These are phyloP conservation scores for Porcisia hertigi DNA, from an alignment of 208 protist genomes.

Conservation along the genomic window DNA sequence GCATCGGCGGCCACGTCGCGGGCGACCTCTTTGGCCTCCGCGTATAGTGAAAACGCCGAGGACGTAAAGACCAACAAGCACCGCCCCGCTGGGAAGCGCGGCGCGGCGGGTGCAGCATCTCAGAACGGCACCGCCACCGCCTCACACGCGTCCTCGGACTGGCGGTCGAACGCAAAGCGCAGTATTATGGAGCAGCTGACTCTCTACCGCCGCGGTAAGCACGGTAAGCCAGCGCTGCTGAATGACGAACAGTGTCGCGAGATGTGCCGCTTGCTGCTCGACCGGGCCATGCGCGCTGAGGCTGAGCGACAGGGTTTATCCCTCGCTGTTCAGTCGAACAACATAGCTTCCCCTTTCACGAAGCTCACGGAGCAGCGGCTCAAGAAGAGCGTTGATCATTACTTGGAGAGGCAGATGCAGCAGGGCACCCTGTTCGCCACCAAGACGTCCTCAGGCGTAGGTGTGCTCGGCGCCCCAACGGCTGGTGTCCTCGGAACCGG, in stretches of 20 bases:
- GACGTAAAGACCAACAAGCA: slow-evolving; percentile 22
- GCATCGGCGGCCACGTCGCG: slow-evolving; percentile 23
- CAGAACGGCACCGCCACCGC: not conserved
- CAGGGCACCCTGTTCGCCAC: slow-evolving; percentile 6
- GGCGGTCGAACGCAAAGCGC: slow-evolving; percentile 74
- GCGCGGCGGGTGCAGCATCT: not conserved
- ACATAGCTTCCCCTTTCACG: slow-evolving; percentile 41
- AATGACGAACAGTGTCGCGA: slow-evolving; percentile 49
- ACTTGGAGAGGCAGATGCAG: slow-evolving; percentile 64
- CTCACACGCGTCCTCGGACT: slow-evolving; percentile 27
- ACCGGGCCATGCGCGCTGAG: slow-evolving; percentile 68
- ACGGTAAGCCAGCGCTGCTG: slow-evolving; percentile 61
- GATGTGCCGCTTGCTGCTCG: slow-evolving; percentile 64
- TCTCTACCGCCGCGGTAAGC: slow-evolving; percentile 56
- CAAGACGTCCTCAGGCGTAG: not conserved
- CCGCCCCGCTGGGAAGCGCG: not conserved
- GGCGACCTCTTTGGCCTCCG: slow-evolving; percentile 43
- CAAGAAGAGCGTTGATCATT: slow-evolving; percentile 78
- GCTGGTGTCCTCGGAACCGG: slow-evolving; percentile 1
- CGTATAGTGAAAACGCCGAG: slow-evolving; percentile 21
- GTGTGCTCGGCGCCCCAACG: slow-evolving; percentile 1
- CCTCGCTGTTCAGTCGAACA: slow-evolving; percentile 62
- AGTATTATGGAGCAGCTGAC: slow-evolving; percentile 81
- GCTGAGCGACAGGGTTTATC: slow-evolving; percentile 56
- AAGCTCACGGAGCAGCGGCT: slow-evolving; percentile 56